Evolutionary conservation across 352 stramenopile species (phyloP), one percentile per base, ranked within the genome.

Genomic region (Globisporangium middletonii): DNA sequence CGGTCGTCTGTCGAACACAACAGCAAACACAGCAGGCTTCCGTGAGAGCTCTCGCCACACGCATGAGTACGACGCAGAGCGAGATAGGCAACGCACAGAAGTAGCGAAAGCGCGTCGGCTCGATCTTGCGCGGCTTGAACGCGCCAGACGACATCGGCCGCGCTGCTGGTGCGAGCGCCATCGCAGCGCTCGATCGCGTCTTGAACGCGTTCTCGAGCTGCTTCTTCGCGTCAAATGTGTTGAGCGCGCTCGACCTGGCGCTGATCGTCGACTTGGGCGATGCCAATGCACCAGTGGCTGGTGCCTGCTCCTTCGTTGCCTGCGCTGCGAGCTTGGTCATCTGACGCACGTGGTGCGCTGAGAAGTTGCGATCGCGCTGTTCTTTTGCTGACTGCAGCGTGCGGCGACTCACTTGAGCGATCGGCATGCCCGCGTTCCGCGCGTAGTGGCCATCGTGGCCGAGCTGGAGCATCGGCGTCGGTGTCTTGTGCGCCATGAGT

Each of bases 101-200:
- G 73, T 92, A 90, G 48, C 82, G 77, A 38, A 92, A 92, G 49
- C 81, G 77, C 15, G 79, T 92, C 26, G 75, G 75, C 44, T 89
- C 82, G 53, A 90, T 72, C 52, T 87, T 83, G 28, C 82, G 75
- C 1, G 77, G 55, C 47, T 77, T 77, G 70, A 87, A 92, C 0
- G 78, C 76, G 0, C 74, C 74, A 1, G 73, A 75, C 0, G 72
- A 76, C 11, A 83, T 68, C 5, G 82, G 82, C 23, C 77, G 69
- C 7, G 65, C 41, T 12, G 64, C 62, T 1, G 68, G 65, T 6
- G 64, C 59, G 2, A 48, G 38, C 4, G 57, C 37, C 15, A 59
- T 44, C 2, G 62, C 46, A 1, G 27, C 15, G n/a, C 33, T 58
- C 38, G 56, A 42, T 41, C 65, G 51, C 42, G 48, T 50, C 37